Base-by-base conservation (phyloP, 257 asterid genomes). In the Solanum pimpinellifolium region DNA sequence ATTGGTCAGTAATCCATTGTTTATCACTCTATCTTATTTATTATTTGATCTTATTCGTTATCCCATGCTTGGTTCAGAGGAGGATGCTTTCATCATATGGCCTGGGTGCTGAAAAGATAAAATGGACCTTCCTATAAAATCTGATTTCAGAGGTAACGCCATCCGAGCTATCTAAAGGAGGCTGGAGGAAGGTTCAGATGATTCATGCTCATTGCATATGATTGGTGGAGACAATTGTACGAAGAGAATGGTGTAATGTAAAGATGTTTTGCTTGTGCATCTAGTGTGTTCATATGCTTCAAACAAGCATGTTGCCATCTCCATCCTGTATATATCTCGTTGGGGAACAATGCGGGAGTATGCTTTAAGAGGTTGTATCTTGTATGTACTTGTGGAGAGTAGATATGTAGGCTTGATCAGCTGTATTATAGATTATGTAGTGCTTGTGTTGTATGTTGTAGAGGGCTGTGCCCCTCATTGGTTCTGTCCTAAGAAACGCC, bases 41-140 rank as follows among this genome's bases (percentile, higher is more conserved):
- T n/a, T n/a, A n/a, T n/a, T n/a, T 56, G 65, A 56, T 81, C 10
- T 56, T 83, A 21, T 73, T 4, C 21, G 21, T 75, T 14, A 78
- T 83, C 86, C 88, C 31, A 70, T 87, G 87, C 80, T 91, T 87
- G 86, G 78, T 88, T 66, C 95, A 95, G 97, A 93, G 93, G 92
- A 93, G 87, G 89, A 62, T 94, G 89, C 73, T 94, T 6, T 89
- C 93, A 73, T 89, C 94, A 8, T 83, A 90, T 56, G 74, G 89
- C 12, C 76, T 15, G 39, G 90, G 91, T 14, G 72, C 70, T 35
- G 90, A 80, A 52, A 86, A 42, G 87, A 88, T 31, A 82, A 85
- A 27, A 83, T 47, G 20, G 86, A 39, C 62, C 44, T 75, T 52
- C 83, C 87, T 10, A 35, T 42, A 25, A 52, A 83, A 16, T 52